Base-by-base conservation (phyloP, 805 yeast genomes). In the Blastobotrys peoriensis region DNA sequence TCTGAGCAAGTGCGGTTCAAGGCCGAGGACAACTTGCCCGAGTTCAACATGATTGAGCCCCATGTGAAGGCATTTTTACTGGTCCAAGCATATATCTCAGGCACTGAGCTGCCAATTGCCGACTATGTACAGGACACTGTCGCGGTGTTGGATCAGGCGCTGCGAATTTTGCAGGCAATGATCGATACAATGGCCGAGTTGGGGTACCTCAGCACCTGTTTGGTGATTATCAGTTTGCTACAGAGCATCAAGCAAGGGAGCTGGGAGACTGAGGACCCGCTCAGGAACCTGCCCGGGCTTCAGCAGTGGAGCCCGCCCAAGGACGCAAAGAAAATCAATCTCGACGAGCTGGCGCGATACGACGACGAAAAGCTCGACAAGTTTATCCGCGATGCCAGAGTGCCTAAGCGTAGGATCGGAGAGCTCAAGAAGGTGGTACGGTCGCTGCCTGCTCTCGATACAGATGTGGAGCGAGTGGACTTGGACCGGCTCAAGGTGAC, bases 101-200 rank as follows among this genome's bases (percentile, higher is more conserved):
- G 88, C 39, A 68, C 78, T 4, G 93, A 86, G 47, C 68, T 93
- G 39, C 98, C 98, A 1, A 86, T 93, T 57, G 94, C 95, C 0
- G 99, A 93, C 69, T 93, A 93, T 60, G 72, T 83, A 6, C 98
- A 91, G 60, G 98, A 93, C 63, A 88, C 96, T 0, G 78, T 88
- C 10, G 81, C 97, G 0, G 95, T 93, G 6, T 68, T 93, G 46
- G 99, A 94, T 59, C 98, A 93, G 66, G 79, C 95, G 5, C 69
- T 93, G 58, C 95, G 98, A 75, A 83, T 93, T 50, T 66, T 89
- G 43, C 98, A 93, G 60, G 97, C 98, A 0, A 83, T 76, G 53
- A 81, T 91, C 47, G 99, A 93, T 64, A 86, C 86, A 17, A 80
- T 93, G 1, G 78, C 96, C 2, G 97, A 91, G 54, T 58, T 80